Conservation (phyloP, 305 asterid genomes). For the Andrographis paniculata region DNA sequence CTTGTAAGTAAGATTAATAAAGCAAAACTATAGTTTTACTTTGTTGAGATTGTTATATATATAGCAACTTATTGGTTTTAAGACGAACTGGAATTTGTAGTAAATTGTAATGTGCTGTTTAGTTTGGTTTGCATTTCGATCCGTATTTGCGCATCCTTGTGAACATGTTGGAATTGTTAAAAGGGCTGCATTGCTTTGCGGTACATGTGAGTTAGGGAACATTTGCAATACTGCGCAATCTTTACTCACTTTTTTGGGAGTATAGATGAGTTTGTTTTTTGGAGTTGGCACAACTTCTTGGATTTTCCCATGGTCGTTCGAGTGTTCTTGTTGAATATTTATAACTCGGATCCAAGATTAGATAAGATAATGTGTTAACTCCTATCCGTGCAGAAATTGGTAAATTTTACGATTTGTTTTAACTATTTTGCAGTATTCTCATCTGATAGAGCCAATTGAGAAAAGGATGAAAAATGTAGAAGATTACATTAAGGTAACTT, state of each 20-base stretch:
- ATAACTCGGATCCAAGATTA: not conserved
- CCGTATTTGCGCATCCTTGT: no score
- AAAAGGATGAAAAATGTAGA: conserved; percentile 64
- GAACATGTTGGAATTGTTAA: no score
- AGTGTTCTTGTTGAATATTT: not conserved
- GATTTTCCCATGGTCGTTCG: not conserved
- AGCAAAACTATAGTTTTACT: no score
- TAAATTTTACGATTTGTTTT: conserved; percentile 2
- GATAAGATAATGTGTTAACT: no score
- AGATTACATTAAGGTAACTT: conserved; percentile 66
- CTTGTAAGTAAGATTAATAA: no score
- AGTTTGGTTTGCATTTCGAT: no score
- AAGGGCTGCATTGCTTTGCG: no score
- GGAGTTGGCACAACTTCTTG: not conserved
- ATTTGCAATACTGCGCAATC: not conserved
- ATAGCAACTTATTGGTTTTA: no score
- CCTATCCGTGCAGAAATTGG: conserved; percentile 10
- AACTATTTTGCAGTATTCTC: conserved; percentile 42
- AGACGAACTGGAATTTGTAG: no score
- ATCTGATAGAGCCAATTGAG: conserved; percentile 67
- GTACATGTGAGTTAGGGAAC: no score
- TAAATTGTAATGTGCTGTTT: no score
- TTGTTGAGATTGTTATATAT: no score
- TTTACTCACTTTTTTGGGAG: not conserved
- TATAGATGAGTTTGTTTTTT: not conserved